These are phyloP conservation scores for Phytophthora nicotianae DNA, from an alignment of 352 stramenopile species.

Conservation along the genomic window DNA sequence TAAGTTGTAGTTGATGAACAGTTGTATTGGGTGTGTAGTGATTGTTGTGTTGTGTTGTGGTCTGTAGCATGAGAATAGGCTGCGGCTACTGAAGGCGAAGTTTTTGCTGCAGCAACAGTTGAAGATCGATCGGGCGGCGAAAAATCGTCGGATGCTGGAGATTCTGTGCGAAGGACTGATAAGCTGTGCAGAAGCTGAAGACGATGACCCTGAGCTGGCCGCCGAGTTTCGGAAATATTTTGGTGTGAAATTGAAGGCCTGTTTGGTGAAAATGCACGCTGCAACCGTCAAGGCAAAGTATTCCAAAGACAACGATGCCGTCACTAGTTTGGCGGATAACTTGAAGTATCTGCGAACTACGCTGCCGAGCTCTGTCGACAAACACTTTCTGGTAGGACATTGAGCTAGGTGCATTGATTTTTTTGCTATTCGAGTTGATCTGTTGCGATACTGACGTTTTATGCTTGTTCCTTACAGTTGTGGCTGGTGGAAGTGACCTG, in stretches of 20 bases:
- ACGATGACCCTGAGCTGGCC: slow-evolving; percentile 1
- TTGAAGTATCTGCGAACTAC: slow-evolving; percentile 54
- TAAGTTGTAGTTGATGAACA: neutral
- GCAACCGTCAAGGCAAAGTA: slow-evolving; percentile 40
- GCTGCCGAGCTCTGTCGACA: slow-evolving; percentile 52
- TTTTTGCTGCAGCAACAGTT: slow-evolving; percentile 54
- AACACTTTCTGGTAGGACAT: slow-evolving; percentile 52
- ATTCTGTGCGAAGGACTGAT: slow-evolving; percentile 55
- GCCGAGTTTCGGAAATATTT: slow-evolving; percentile 55
- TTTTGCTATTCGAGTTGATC: slow-evolving; percentile 7
- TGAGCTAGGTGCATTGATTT: neutral
- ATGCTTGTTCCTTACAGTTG: slow-evolving; percentile 33
- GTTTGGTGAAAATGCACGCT: slow-evolving; percentile 60
- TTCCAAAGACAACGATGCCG: slow-evolving; percentile 9
- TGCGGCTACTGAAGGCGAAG: slow-evolving; percentile 60
- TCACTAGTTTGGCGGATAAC: slow-evolving; percentile 47
- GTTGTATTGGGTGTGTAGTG: neutral
- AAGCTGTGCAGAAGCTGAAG: slow-evolving; percentile 29
- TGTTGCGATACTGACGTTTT: slow-evolving; percentile 3
- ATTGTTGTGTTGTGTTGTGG: slow-evolving; percentile 9
- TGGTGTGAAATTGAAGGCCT: slow-evolving; percentile 50
- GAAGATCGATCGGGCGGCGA: slow-evolving; percentile 41
- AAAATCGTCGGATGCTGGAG: slow-evolving; percentile 50
- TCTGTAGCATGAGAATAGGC: slow-evolving; percentile 43
- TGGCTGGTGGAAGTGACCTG: slow-evolving; percentile 73